Base-by-base conservation (phyloP, 106 monocot species). In the Dactylorhiza incarnata region DNA sequence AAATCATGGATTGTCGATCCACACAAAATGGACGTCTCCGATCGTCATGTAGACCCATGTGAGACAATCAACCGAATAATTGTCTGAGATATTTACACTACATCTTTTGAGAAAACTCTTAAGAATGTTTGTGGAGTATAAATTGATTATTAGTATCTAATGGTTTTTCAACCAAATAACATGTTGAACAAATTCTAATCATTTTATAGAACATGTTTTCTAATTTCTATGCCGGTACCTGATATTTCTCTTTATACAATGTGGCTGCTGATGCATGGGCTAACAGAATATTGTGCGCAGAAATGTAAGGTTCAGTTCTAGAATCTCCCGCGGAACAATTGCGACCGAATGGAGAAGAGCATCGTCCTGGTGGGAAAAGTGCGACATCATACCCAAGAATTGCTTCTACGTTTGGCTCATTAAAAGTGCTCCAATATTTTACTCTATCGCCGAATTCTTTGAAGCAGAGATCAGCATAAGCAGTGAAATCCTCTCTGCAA, bases 201-300 rank as follows among this genome's bases (percentile, higher is more conserved):
- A 37, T 37, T 37, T 37, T 37, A n/a, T n/a, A n/a, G n/a, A n/a
- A n/a, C n/a, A n/a, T n/a, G n/a, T 37, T 37, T 37, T 37, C 0
- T 37, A 37, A 37, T 37, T 37, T 37, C 37, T 37, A 37, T 37
- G 37, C 37, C 37, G 3, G 62, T 58, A 83, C 86, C 52, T 78
- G 74, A 66, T 87, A 87, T 13, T 78, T 83, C 49, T n/a, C 62
- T 52, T 24, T 83, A 75, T 87, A 87, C 54, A 87, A 66, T 16
- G 51, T 48, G 54, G 55, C 83, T 16, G 20, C 81, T 65, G 83
- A 83, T 22, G 65, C 66, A 75, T 87, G 86, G 14, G 86, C 80
- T 6, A 83, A 55, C 43, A 87, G 37, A 68, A 23, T 9, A 75
- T 87, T 49, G 29, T 87, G 86, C 26, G 52, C 62, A 6, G 45